Evolutionary conservation across 805 yeast genomes (phyloP).

Genomic region (Lipomyces kockii): DNA sequence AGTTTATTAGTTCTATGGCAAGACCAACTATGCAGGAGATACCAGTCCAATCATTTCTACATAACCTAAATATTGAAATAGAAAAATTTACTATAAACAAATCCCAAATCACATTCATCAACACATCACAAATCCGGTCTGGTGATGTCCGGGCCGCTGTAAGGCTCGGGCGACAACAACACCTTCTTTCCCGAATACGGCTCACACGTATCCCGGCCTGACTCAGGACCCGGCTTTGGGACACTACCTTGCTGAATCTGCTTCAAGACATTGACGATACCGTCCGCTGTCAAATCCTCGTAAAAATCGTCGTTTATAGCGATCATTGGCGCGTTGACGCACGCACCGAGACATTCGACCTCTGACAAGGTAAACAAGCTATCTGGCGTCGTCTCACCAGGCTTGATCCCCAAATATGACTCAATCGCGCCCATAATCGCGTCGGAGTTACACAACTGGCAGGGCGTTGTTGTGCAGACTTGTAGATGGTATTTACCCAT

Average conservation of each 20-base stretch:
- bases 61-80: conserved; percentile 1
- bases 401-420: conserved; percentile 62
- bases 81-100: background rate
- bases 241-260: conserved; percentile 67
- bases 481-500: conserved; percentile 84
- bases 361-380: conserved; percentile 79
- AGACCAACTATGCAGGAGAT: background rate
- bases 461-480: conserved; percentile 88
- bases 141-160: conserved; percentile 69
- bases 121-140: conserved; percentile 63
- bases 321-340: conserved; percentile 89
- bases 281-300: conserved; percentile 78
- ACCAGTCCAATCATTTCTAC: background rate
- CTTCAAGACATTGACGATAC: conserved; percentile 63
- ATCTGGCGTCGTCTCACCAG: conserved; percentile 79
- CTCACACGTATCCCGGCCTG: conserved; percentile 67
- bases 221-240: conserved; percentile 70
- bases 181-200: conserved; percentile 73
- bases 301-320: conserved; percentile 81
- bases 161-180: conserved; percentile 64
- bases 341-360: conserved; percentile 90
- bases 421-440: conserved; percentile 73
- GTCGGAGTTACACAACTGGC: conserved; percentile 83
- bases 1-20: background rate
- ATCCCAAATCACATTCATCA: background rate